Evolutionary conservation across 129 eudicot species (phyloP).

Genomic region (Smallanthus sonchifolius): DNA sequence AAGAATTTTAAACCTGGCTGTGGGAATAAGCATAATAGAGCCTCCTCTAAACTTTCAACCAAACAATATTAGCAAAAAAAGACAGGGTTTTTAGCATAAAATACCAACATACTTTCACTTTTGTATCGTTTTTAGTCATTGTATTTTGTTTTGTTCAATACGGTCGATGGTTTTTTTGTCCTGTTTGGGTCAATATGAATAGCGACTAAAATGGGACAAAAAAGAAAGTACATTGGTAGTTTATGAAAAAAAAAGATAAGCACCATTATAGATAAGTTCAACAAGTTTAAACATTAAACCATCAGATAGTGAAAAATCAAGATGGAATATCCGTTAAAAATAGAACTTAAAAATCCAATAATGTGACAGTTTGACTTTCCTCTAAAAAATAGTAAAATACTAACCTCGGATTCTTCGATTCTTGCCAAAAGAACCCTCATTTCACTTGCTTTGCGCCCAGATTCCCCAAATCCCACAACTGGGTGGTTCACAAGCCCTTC

Average conservation of each 20-base stretch:
- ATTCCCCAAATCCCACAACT: slow-evolving; percentile 94
- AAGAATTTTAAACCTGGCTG: not conserved
- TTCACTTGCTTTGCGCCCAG: slow-evolving; percentile 88
- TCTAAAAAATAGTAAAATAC: slow-evolving; percentile 16
- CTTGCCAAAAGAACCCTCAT: slow-evolving; percentile 86
- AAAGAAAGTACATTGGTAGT: not conserved
- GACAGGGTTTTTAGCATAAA: not conserved
- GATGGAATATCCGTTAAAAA: no score
- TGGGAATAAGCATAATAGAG: not conserved
- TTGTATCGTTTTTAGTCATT: not conserved
- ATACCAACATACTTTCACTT: not conserved
- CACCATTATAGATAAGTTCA: slow-evolving; percentile 8
- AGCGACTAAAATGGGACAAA: not conserved
- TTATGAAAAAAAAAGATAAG: not conserved
- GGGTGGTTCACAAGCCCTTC: slow-evolving; percentile 97
- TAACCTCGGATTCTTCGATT: slow-evolving; percentile 98
- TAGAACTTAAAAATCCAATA: no score
- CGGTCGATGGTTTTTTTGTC: not conserved
- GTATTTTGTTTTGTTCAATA: not conserved
- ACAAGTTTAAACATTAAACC: not conserved
- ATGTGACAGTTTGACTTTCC: no score
- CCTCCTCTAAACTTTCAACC: slow-evolving; percentile 6
- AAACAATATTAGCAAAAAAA: not conserved
- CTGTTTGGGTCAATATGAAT: not conserved
- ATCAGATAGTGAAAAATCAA: slow-evolving; percentile 7